phyloP scores from a whole-genome alignment of 2,329 filamentous ascomycete genomes.

The Bipolaris sorokiniana region DNA sequence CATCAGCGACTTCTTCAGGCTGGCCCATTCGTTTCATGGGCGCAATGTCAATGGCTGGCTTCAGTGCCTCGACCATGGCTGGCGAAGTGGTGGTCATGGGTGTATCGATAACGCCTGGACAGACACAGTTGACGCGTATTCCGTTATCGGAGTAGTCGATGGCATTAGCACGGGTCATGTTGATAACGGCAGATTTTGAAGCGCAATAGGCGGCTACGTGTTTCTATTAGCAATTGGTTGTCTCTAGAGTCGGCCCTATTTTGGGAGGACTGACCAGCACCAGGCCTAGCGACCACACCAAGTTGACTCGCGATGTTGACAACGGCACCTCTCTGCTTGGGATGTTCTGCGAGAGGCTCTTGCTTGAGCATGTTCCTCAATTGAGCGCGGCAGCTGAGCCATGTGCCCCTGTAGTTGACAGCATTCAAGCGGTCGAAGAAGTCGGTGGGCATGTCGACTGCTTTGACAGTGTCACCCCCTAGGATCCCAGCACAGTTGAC shows the following conservation, averaged over 20 bases:
- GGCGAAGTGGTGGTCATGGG: constrained; percentile 41
- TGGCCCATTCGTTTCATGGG: constrained; percentile 57
- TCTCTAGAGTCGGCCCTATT: too few relatives aligned
- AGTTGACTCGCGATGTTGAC: constrained; percentile 63
- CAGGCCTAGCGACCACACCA: constrained; percentile 48
- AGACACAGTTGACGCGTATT: constrained; percentile 67
- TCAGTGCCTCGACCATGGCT: constrained; percentile 41
- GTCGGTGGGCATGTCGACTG: constrained; percentile 56
- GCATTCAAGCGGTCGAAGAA: constrained; percentile 61
- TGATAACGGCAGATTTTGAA: constrained; percentile 65
- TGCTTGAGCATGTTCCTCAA: constrained; percentile 59
- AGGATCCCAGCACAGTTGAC: constrained; percentile 63
- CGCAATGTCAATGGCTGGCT: constrained; percentile 52
- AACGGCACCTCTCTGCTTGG: constrained; percentile 53
- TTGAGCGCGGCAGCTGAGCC: constrained; percentile 62
- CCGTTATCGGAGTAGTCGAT: constrained; percentile 59
- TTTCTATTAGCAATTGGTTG: background rate
- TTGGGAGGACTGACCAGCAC: constrained; percentile 25
- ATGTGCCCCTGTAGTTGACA: constrained; percentile 65
- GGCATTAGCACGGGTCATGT: constrained; percentile 63
- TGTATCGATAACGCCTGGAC: constrained; percentile 58
- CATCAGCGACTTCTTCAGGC: constrained; percentile 62
- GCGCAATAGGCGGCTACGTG: constrained; percentile 61
- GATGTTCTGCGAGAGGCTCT: constrained; percentile 52
- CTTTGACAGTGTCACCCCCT: constrained; percentile 48